Evolutionary conservation across 805 yeast species (phyloP), one percentile per base, ranked within the genome.

Genomic region (Nakazawaea wyomingensis): DNA sequence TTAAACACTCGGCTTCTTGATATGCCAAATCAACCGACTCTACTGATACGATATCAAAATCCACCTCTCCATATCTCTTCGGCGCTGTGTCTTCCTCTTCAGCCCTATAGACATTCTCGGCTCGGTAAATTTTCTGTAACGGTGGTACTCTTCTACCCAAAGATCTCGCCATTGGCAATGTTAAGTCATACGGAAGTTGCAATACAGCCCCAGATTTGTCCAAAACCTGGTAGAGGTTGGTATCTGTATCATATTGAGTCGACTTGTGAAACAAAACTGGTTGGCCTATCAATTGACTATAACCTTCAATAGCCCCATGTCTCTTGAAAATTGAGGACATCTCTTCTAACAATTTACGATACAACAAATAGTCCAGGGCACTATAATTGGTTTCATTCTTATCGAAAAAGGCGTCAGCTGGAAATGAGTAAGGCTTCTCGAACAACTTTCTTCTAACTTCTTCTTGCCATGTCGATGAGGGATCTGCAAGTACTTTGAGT

Each of bases 381-480:
- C 52, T 48, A 16, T 62, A 56, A 3, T 48, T 51, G 37, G 58
- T 56, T 13, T 63, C 57, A 44, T 54, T 55, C 37, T 71, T 71
- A 46, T 90, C 98, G 60, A 85, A 93, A 47, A 93, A 67, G 11
- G 88, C 75, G 59, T 88, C 96, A 50, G 82, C 80, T 0, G 96
- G 96, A 46, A 85, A 71, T 60, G 82, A 82, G 53, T 88, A 83
- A 0, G 96, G 89, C 53, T 87, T 95, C 13, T 85, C 72, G 60
- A 93, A 93, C 28, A 93, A 64, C 0, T 93, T 84, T 42, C 83
- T 85, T 55, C 96, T 74, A 0, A 93, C 96, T 59, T 89, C 95
- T 49, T 81, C 86, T 50, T 90, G 93, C 95, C 96, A 89, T 1
- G 96, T 90, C 0, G 96, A 86, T 0, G 93, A 80, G 0, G 96